A percentile compares a stretch with the other conserved stretches of the same genome.
Evolutionary conservation across 768 basidiomycete species (phyloP).

Genomic region (Lentinula sp.): DNA sequence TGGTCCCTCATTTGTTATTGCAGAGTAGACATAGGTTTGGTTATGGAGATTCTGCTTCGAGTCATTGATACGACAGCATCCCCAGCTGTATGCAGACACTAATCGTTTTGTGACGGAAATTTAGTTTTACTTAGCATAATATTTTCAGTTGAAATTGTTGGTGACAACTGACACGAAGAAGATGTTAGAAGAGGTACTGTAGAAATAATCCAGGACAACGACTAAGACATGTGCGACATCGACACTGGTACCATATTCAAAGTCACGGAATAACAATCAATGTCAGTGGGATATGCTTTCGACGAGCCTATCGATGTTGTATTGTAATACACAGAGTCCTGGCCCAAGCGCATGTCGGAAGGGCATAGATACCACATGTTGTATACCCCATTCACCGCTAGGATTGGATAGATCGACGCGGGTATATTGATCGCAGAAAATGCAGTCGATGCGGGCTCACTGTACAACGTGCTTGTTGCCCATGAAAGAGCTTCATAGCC

Average conservation of each 20-base stretch:
- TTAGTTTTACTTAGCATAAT: too few relatives aligned
- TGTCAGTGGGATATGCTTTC: not conserved
- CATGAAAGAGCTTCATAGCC: constrained; percentile 26
- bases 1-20: constrained; percentile 32
- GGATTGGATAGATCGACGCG: constrained; percentile 15
- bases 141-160: too few relatives aligned
- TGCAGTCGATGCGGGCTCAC: constrained; percentile 23
- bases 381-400: constrained; percentile 25
- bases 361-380: constrained; percentile 36
- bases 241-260: constrained; percentile 1
- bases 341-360: not conserved
- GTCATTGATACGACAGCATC: too few relatives aligned
- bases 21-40: not conserved
- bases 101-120: too few relatives aligned
- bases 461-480: constrained; percentile 27
- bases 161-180: not conserved
- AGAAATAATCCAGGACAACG: not conserved
- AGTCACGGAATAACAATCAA: not conserved
- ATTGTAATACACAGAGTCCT: not conserved
- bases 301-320: not conserved
- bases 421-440: constrained; percentile 25
- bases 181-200: not conserved
- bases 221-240: too few relatives aligned
- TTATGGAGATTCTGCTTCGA: not conserved
- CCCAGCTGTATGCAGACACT: too few relatives aligned